A percentile compares a stretch with the other conserved stretches of the same genome.
phyloP scores from a whole-genome alignment of 2,329 filamentous ascomycete species.

The Fusarium denticulatum region DNA sequence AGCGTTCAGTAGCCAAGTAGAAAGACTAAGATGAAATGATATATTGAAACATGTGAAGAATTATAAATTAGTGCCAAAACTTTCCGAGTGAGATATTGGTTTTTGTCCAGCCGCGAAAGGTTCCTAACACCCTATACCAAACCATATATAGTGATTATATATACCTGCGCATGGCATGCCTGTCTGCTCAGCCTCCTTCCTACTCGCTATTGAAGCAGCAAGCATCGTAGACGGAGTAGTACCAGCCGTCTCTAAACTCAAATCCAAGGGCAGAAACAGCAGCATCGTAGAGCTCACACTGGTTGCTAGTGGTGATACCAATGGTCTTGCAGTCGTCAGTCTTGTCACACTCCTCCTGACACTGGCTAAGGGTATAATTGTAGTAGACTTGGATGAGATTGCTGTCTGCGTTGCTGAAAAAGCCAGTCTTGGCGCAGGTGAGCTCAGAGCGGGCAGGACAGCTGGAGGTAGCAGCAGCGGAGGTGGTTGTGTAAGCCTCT shows the following conservation, averaged over 20 bases:
- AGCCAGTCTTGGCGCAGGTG: constrained; percentile 15
- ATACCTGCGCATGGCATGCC: not conserved
- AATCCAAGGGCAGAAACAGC: constrained; percentile 6
- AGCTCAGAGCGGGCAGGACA: constrained; percentile 12
- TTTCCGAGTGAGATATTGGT: not conserved
- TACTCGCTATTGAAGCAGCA: constrained; percentile 23
- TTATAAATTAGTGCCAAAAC: not conserved
- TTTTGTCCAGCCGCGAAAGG: not conserved
- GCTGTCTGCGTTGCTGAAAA: not conserved
- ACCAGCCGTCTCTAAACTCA: not conserved
- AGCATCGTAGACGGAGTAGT: constrained; percentile 19
- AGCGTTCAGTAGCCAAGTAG: not conserved
- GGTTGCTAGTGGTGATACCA: constrained; percentile 8
- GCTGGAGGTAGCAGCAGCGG: not conserved
- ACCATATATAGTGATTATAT: constrained; percentile 1
- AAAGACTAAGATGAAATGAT: constrained; percentile 12
- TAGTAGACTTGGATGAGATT: not conserved
- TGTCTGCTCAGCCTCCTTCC: not conserved
- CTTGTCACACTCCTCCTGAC: constrained; percentile 6
- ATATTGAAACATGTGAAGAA: constrained; percentile 6
- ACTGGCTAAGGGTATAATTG: not conserved
- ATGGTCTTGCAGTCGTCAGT: constrained; percentile 14
- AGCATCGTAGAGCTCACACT: constrained; percentile 32
- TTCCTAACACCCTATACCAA: not conserved
- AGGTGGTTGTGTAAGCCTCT: constrained; percentile 13